Evolutionary conservation across 179 eudicot genomes (phyloP).

Genomic region (Amaranthus tricolor): DNA sequence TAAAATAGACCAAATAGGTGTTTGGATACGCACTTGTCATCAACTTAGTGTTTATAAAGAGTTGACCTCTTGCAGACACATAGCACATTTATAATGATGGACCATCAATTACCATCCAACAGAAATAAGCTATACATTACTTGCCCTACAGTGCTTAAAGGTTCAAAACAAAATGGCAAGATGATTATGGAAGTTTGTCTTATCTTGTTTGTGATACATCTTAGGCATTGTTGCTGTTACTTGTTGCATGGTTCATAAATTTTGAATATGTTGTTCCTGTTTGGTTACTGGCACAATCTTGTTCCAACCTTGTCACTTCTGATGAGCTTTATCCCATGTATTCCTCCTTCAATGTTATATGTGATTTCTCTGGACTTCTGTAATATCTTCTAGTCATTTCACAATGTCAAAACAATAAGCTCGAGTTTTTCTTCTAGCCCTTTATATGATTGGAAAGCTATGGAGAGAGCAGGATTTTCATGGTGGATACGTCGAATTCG

Average conservation of each 20-base stretch:
- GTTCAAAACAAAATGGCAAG: not conserved
- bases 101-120: not conserved
- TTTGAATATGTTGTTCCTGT: not conserved
- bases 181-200: not conserved
- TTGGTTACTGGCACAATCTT: not conserved
- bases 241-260: not conserved
- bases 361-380: not conserved
- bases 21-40: too few relatives aligned
- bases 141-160: not conserved
- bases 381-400: slow-evolving; percentile 7
- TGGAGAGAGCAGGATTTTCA: slow-evolving; percentile 84
- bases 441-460: slow-evolving; percentile 86
- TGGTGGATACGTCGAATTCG: slow-evolving; percentile 87
- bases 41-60: too few relatives aligned
- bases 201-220: too few relatives aligned
- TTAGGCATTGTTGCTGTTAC: not conserved
- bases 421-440: slow-evolving; percentile 53
- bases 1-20: too few relatives aligned
- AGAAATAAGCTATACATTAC: not conserved
- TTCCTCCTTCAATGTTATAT: not conserved
- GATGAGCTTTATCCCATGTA: too few relatives aligned
- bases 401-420: not conserved
- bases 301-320: not conserved
- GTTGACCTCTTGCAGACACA: too few relatives aligned
- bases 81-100: too few relatives aligned